phyloP scores from a whole-genome alignment of 129 eudicot species.

The Logfia minima region DNA sequence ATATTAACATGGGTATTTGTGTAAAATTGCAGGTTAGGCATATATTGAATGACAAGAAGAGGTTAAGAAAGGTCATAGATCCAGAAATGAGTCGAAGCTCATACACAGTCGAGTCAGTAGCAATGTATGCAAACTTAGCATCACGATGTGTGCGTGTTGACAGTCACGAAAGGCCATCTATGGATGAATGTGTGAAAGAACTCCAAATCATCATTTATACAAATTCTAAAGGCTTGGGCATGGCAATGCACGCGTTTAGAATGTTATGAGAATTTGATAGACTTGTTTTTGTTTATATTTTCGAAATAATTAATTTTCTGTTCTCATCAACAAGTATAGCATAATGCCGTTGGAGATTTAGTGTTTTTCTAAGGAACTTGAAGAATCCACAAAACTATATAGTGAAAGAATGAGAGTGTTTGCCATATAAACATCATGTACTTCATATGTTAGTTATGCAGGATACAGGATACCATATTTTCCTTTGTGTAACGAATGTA shows the following conservation, averaged over 20 bases:
- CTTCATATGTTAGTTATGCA: slow-evolving; percentile 31
- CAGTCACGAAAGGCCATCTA: slow-evolving; percentile 88
- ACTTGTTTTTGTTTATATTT: slow-evolving; percentile 19
- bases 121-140: slow-evolving; percentile 90
- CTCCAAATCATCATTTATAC: slow-evolving; percentile 69
- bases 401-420: not conserved
- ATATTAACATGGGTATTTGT: slow-evolving; percentile 20
- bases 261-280: slow-evolving; percentile 51
- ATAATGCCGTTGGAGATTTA: slow-evolving; percentile 16
- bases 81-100: slow-evolving; percentile 84
- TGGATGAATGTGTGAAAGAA: slow-evolving; percentile 87
- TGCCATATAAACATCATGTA: slow-evolving; percentile 21
- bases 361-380: slow-evolving; percentile 25
- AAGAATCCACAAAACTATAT: slow-evolving; percentile 15
- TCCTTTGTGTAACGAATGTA: slow-evolving; percentile 25
- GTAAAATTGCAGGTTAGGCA: slow-evolving; percentile 71
- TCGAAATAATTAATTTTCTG: slow-evolving; percentile 18
- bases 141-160: slow-evolving; percentile 87
- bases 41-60: slow-evolving; percentile 78
- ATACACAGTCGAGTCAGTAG: slow-evolving; percentile 81
- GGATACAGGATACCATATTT: slow-evolving; percentile 1
- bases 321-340: slow-evolving; percentile 28
- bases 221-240: slow-evolving; percentile 78
- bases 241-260: slow-evolving; percentile 79
- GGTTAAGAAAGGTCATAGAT: slow-evolving; percentile 76